A percentile compares a stretch with the other conserved stretches of the same genome.
These are phyloP conservation scores for Hirsutella thompsonii DNA, from an alignment of 2,329 filamentous ascomycete genomes.

Conservation along the genomic window DNA sequence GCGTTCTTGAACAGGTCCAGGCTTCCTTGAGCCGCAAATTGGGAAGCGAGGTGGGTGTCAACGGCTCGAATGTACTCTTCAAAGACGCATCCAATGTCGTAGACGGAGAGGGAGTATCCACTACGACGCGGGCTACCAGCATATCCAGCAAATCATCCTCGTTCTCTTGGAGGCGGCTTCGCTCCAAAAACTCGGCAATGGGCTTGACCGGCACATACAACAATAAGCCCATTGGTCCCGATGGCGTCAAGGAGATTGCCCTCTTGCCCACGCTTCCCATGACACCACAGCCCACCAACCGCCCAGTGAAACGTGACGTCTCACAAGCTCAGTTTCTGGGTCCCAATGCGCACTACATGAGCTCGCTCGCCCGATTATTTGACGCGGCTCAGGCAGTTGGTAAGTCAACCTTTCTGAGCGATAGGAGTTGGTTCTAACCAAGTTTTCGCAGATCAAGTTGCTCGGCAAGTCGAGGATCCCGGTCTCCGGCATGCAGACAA, in stretches of 20 bases:
- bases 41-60: constrained; percentile 83
- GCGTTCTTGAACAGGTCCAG: constrained; percentile 77
- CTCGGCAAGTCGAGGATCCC: constrained; percentile 89
- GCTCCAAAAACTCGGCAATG: constrained; percentile 74
- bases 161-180: constrained; percentile 79
- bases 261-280: constrained; percentile 65
- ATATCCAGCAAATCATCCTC: constrained; percentile 56
- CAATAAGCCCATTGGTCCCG: constrained; percentile 11
- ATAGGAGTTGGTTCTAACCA: background rate
- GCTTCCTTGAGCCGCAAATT: constrained; percentile 65
- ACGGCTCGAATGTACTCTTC: constrained; percentile 61
- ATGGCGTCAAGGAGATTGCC: constrained; percentile 23
- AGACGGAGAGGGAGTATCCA: constrained; percentile 29
- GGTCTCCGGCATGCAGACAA: constrained; percentile 83
- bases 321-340: constrained; percentile 60
- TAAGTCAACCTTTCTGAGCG: constrained; percentile 34
- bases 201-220: constrained; percentile 38
- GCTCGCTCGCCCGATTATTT: constrained; percentile 75
- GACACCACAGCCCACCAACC: constrained; percentile 51
- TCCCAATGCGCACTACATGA: constrained; percentile 84
- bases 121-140: constrained; percentile 42
- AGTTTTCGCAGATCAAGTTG: constrained; percentile 64
- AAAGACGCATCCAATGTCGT: constrained; percentile 46
- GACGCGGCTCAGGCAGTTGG: constrained; percentile 88
- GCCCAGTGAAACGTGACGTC: constrained; percentile 60